These are phyloP conservation scores for Casuarina glauca DNA, from an alignment of 306 rosid species.

Conservation along the genomic window DNA sequence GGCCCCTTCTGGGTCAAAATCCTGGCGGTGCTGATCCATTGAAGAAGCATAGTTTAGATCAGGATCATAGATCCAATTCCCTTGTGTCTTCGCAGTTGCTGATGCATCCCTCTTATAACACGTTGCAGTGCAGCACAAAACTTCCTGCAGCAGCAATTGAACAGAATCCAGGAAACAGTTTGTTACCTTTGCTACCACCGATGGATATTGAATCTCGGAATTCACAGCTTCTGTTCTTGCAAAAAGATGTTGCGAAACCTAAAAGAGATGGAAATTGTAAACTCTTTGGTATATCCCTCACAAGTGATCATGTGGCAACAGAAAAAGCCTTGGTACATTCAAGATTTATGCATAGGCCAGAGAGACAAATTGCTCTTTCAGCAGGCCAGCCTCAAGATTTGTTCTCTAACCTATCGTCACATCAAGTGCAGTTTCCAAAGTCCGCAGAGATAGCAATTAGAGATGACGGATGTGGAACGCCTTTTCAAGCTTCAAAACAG, in stretches of 20 bases:
- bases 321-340: slow-evolving; percentile 22
- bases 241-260: slow-evolving; percentile 38
- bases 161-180: slow-evolving; percentile 40
- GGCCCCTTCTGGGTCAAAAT: slow-evolving; percentile 25
- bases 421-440: slow-evolving; percentile 28
- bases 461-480: slow-evolving; percentile 28
- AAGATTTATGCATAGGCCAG: slow-evolving; percentile 22
- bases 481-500: slow-evolving; percentile 23
- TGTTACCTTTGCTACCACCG: slow-evolving; percentile 43
- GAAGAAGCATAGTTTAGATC: slow-evolving; percentile 3
- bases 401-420: slow-evolving; percentile 37
- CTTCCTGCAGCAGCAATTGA: slow-evolving; percentile 30
- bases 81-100: no score
- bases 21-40: not conserved
- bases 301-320: slow-evolving; percentile 19
- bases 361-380: slow-evolving; percentile 1
- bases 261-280: slow-evolving; percentile 44
- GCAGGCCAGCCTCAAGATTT: slow-evolving; percentile 18
- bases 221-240: slow-evolving; percentile 20
- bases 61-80: slow-evolving; percentile 6
- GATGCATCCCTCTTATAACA: not conserved
- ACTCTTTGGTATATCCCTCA: slow-evolving; percentile 55
- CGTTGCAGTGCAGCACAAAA: not conserved
- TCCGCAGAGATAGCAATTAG: slow-evolving; percentile 27
- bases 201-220: slow-evolving; percentile 32